Conservation (phyloP, 2,329 filamentous ascomycete genomes). For the Chlorencoelia australis region DNA sequence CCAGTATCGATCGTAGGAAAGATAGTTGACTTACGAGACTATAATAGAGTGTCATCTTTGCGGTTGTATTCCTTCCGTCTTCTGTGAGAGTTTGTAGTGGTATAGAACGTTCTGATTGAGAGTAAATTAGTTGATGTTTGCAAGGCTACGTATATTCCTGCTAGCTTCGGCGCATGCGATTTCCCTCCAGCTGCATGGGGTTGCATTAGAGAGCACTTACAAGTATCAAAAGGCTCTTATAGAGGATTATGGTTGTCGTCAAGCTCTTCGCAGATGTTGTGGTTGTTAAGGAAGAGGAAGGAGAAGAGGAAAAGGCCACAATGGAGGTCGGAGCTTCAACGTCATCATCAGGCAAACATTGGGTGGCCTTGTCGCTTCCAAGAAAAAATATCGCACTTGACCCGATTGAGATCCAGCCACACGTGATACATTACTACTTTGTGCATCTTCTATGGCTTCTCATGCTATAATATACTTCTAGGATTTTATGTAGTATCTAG, state of each 20-base stretch:
- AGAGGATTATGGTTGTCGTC: not conserved
- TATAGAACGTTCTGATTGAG: constrained; percentile 15
- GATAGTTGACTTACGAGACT: constrained; percentile 32
- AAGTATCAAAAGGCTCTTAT: not conserved
- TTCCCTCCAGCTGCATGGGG: too few species aligned
- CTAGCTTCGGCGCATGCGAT: not conserved
- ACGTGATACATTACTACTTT: too few species aligned
- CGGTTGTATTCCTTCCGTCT: constrained; percentile 9
- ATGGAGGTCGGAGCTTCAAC: constrained; percentile 10
- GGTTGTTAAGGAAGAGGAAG: not conserved
- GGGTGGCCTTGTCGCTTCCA: too few species aligned
- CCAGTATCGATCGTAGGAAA: not conserved
- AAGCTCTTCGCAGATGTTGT: not conserved
- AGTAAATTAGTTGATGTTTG: constrained; percentile 3
- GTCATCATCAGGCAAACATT: too few species aligned
- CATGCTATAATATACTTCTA: too few species aligned
- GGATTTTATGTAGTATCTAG: too few species aligned
- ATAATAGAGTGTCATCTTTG: constrained; percentile 42
- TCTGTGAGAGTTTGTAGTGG: constrained; percentile 8
- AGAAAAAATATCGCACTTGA: too few species aligned
- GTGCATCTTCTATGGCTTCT: too few species aligned
- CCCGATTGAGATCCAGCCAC: too few species aligned
- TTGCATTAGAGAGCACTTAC: not conserved
- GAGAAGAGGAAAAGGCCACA: constrained; percentile 3
- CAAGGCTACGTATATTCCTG: not conserved